Conservation (phyloP, 2,329 filamentous ascomycete species). For the Emmonsia crescens region DNA sequence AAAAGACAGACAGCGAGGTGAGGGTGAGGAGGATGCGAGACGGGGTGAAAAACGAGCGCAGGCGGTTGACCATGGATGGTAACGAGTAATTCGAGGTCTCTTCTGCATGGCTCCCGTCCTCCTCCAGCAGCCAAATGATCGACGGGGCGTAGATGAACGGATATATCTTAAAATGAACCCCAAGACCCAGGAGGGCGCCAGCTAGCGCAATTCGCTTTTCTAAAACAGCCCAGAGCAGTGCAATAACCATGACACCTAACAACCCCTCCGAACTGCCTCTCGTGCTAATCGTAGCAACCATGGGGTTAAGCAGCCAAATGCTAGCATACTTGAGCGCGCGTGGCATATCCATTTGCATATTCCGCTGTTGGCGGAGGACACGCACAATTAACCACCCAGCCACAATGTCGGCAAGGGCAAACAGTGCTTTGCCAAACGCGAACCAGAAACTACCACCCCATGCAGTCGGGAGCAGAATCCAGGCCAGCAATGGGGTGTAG, state of each 20-base stretch:
- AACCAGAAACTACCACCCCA: constrained; percentile 51
- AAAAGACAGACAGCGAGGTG: constrained; percentile 62
- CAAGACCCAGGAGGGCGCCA: constrained; percentile 65
- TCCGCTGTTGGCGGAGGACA: constrained; percentile 37
- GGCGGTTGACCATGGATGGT: constrained; percentile 2
- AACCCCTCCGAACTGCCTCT: constrained; percentile 88
- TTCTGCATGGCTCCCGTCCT: constrained; percentile 14
- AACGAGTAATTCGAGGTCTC: background rate
- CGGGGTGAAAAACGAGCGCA: constrained; percentile 26
- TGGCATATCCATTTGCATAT: constrained; percentile 37
- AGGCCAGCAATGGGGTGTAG: constrained; percentile 88
- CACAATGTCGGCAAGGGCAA: constrained; percentile 70
- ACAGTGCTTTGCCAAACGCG: constrained; percentile 77
- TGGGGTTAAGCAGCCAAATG: constrained; percentile 92
- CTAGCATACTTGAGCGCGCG: constrained; percentile 64
- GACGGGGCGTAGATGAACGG: constrained; percentile 83
- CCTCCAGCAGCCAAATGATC: constrained; percentile 34
- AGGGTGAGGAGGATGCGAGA: constrained; percentile 32
- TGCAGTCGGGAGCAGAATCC: constrained; percentile 75
- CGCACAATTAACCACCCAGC: constrained; percentile 67
- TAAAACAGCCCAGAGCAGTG: constrained; percentile 71
- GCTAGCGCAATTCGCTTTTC: constrained; percentile 52
- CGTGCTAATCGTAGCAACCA: constrained; percentile 96
- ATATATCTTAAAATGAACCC: constrained; percentile 97
- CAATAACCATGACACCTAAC: constrained; percentile 72